Evolutionary conservation across 768 basidiomycete genomes (phyloP), one percentile per base, ranked within the genome.

Genomic region (Candolleomyces eurysporus): DNA sequence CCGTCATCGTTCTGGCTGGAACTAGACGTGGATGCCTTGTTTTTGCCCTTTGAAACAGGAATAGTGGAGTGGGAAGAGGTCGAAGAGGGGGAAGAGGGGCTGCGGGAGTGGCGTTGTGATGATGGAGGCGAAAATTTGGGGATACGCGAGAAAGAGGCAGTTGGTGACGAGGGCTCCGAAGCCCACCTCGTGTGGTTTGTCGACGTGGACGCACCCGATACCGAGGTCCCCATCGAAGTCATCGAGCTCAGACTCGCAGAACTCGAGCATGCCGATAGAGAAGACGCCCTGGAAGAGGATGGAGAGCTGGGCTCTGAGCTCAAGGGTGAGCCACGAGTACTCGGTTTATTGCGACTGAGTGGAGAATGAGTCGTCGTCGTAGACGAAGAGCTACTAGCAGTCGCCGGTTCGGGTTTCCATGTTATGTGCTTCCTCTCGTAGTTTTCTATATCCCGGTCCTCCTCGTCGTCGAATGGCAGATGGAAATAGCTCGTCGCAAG

Each of bases 401-500:
- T 52, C 31, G 78, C 74, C 13, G 77, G 72, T 48, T 79, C 78
- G 30, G 78, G 72, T 4, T 73, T 71, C 82, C 82, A 84, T n/a
- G 81, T 81, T 11, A 84, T 65, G 61, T 73, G 79, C 72, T 79
- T 82, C 48, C 77, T 73, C 64, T 80, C 68, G 57, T 81, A 81
- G 39, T 72, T 72, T 43, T 79, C 74, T 58, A 82, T 79, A 48
- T 79, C 76, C 19, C 79, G 75, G 62, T 82, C 78, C 66, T 84
- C 78, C 59, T 82, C 75, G 60, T 87, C 84, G 69, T 87, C 85
- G 63, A 87, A 74, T 21, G 88, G 87, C 9, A 86, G 77, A 66
- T 84, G 79, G 66, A 89, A 88, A 71, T 85, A 88, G 6, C 81
- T 78, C 68, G 79, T 84, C 54, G 84, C 89, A 88, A 19, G 21